phyloP scores from a whole-genome alignment of 2,329 filamentous ascomycete species.

The Sarocladium oryzae region DNA sequence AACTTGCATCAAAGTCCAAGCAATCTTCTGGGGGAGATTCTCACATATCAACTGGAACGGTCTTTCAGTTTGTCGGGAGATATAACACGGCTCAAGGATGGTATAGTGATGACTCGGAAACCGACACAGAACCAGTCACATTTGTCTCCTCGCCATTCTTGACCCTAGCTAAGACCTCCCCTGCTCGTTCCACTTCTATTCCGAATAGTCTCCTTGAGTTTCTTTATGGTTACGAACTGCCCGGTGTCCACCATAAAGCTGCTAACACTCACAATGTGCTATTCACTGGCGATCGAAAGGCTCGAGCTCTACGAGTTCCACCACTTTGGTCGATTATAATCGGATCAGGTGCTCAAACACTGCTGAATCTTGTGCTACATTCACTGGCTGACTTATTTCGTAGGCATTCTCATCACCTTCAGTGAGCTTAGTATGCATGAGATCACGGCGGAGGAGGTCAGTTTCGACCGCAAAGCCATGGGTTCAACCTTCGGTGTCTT shows the following conservation, averaged over 20 bases:
- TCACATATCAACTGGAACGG: neutral
- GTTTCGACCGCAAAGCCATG: neutral
- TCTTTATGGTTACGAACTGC: neutral
- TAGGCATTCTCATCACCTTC: neutral
- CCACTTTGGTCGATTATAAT: neutral
- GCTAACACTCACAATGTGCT: too few relatives aligned
- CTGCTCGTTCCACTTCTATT: too few relatives aligned
- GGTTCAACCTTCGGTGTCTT: neutral
- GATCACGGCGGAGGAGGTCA: neutral
- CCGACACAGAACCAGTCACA: neutral
- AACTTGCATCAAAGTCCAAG: neutral
- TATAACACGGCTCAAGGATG: neutral
- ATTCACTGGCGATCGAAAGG: too few relatives aligned
- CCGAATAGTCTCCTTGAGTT: neutral
- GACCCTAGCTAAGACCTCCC: neutral
- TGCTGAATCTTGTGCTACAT: neutral
- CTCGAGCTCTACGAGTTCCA: neutral
- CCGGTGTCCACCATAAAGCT: neutral
- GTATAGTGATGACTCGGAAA: neutral
- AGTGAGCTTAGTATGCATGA: neutral
- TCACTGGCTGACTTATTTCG: neutral
- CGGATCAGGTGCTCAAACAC: neutral
- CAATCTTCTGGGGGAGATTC: neutral
- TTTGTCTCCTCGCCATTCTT: neutral
- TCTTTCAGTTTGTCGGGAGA: neutral